Conservation (phyloP, 495 filamentous ascomycete genomes). For the Darksidea phi region DNA sequence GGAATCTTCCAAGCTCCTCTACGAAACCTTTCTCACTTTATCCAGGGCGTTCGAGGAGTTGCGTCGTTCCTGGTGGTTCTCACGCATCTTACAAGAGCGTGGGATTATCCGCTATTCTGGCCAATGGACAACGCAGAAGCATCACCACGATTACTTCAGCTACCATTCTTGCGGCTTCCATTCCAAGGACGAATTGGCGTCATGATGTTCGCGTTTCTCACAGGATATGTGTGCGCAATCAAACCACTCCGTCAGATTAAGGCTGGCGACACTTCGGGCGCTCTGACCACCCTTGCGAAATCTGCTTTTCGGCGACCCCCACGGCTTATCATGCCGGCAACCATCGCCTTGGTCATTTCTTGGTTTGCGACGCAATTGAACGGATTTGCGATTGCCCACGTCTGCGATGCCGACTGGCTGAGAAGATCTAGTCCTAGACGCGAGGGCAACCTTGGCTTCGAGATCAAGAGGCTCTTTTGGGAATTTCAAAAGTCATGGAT, state of each 20-base stretch:
- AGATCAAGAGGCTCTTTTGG: constrained; percentile 44
- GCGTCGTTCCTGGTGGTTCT: constrained; percentile 63
- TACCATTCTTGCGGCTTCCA: constrained; percentile 60
- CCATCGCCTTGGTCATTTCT: constrained; percentile 57
- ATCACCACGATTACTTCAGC: constrained; percentile 56
- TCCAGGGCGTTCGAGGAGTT: constrained; percentile 58
- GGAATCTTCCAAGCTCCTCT: background rate
- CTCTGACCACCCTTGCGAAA: constrained; percentile 57
- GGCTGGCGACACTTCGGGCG: constrained; percentile 53
- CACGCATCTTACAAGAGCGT: constrained; percentile 62
- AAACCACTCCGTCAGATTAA: constrained; percentile 62
- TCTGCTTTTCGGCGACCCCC: constrained; percentile 65
- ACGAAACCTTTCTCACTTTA: background rate
- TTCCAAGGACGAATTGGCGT: constrained; percentile 64
- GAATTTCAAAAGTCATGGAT: constrained; percentile 59
- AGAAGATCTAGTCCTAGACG: constrained; percentile 18
- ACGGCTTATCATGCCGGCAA: constrained; percentile 60
- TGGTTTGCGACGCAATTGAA: constrained; percentile 57
- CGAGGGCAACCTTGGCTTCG: constrained; percentile 52
- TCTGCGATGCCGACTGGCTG: constrained; percentile 61
- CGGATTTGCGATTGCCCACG: constrained; percentile 57
- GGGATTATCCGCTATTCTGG: constrained; percentile 58
- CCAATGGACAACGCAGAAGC: constrained; percentile 51
- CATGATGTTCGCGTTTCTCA: constrained; percentile 65
- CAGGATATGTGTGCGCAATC: constrained; percentile 66